Conservation (phyloP, 2,329 filamentous ascomycete species). For the Botryosphaeria dothidea region DNA sequence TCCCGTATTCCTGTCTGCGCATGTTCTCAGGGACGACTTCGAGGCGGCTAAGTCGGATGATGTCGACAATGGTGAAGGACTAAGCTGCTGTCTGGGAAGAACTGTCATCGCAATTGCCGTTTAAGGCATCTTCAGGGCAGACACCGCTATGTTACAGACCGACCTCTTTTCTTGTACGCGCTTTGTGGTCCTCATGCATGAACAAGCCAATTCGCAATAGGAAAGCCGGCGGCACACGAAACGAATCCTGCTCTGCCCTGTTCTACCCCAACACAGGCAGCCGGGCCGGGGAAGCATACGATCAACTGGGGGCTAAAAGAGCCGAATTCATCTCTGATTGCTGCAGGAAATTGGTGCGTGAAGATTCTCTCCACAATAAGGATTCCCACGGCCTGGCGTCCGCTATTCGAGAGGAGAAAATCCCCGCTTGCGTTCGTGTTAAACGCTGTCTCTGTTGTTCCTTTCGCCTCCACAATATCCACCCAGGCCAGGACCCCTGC, state of each 20-base stretch:
- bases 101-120: not conserved
- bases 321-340: not conserved
- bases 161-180: not conserved
- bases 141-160: not conserved
- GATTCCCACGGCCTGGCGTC: not conserved
- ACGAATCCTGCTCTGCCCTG: not conserved
- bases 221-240: not conserved
- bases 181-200: not conserved
- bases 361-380: not conserved
- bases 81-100: not conserved
- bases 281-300: not conserved
- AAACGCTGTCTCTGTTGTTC: not conserved
- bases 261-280: not conserved
- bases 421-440: slow-evolving; percentile 5
- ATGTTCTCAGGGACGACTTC: not conserved
- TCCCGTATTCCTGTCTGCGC: not conserved
- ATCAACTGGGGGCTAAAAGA: not conserved
- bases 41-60: not conserved
- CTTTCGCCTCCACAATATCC: not conserved
- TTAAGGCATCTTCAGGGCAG: not conserved
- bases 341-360: not conserved
- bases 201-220: not conserved
- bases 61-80: not conserved
- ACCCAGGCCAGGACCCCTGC: not conserved
- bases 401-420: not conserved